These are phyloP conservation scores for Aegilops umbellulata DNA, from an alignment of 176 grass and related monocot genomes.

Conservation along the genomic window DNA sequence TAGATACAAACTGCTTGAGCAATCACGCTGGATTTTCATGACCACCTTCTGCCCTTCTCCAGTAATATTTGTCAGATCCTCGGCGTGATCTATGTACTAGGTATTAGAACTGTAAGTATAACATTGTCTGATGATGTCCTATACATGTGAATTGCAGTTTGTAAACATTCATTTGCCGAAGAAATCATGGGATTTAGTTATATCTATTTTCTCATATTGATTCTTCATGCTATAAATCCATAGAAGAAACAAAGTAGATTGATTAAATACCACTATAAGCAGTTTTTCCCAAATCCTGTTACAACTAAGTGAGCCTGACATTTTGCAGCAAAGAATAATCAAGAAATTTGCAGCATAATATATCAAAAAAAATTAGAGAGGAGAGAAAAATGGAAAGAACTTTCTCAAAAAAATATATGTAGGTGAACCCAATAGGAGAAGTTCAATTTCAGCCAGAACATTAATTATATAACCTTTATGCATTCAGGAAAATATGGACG, in stretches of 20 bases:
- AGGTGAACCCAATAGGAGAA: neutral
- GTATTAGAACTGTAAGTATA: neutral
- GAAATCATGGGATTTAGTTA: neutral
- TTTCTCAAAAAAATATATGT: neutral
- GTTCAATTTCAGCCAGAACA: neutral
- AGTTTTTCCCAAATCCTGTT: neutral
- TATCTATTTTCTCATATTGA: neutral
- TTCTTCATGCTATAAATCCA: neutral
- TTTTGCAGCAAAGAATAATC: neutral
- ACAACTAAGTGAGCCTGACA: neutral
- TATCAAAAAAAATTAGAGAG: neutral
- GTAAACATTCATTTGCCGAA: neutral
- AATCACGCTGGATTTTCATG: too few relatives aligned
- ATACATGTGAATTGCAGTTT: neutral
- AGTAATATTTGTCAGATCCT: too few relatives aligned
- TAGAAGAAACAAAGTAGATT: too few relatives aligned
- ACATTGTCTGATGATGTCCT: neutral
- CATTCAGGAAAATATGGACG: neutral
- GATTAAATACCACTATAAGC: neutral
- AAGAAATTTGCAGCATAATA: neutral
- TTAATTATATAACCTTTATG: neutral
- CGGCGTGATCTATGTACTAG: too few relatives aligned
- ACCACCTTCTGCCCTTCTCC: too few relatives aligned
- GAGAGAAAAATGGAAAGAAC: neutral
- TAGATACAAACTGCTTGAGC: too few relatives aligned